A percentile compares a stretch with the other conserved stretches of the same genome.
phyloP scores from a whole-genome alignment of 2,329 filamentous ascomycete species.

The Xylariaceae sp. region DNA sequence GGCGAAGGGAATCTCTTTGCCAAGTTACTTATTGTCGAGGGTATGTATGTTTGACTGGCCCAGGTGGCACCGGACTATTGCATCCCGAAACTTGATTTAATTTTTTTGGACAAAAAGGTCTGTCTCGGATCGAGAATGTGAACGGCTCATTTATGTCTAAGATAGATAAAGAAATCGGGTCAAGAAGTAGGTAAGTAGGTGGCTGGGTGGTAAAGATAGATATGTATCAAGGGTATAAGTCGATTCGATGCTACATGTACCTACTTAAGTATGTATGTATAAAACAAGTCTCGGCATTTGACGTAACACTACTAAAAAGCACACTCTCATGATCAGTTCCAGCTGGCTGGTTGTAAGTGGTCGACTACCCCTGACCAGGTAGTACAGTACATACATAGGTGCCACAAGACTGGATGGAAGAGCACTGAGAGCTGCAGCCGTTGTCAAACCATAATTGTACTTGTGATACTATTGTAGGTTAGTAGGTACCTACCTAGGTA shows the following conservation, averaged over 20 bases:
- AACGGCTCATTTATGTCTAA: background rate
- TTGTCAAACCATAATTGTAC: background rate
- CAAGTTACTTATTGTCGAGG: background rate
- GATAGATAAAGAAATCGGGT: background rate
- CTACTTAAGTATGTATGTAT: too few relatives aligned
- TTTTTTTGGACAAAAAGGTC: background rate
- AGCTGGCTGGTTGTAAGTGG: slow-evolving; percentile 21
- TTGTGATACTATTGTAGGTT: background rate
- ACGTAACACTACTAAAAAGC: slow-evolving; percentile 13
- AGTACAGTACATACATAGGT: too few relatives aligned
- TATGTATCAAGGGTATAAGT: background rate
- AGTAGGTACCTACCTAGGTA: too few relatives aligned
- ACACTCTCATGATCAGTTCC: slow-evolving; percentile 9
- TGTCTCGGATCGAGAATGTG: background rate
- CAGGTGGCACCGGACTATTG: background rate
- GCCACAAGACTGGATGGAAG: too few relatives aligned
- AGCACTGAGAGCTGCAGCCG: background rate
- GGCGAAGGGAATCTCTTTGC: background rate
- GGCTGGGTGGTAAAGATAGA: background rate
- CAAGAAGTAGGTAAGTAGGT: too few relatives aligned
- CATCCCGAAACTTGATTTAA: background rate
- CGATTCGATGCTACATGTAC: background rate
- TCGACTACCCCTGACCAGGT: background rate
- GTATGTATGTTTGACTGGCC: background rate
- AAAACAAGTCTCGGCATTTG: slow-evolving; percentile 7